Evolutionary conservation across 441 rosid genomes (phyloP).

Genomic region (Breynia disticha): DNA sequence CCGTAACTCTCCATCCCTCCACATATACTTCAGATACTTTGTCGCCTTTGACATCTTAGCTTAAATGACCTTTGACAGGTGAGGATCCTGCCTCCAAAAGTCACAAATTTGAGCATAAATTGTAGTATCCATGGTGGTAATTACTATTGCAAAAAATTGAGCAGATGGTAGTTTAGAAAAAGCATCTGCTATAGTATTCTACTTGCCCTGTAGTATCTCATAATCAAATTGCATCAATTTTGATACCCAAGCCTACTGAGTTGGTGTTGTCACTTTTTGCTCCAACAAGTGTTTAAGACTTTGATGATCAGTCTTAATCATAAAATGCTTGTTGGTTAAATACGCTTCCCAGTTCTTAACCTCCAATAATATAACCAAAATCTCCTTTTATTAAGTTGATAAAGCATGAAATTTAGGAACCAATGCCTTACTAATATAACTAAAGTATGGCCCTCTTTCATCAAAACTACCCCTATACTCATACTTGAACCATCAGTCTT

Average conservation of each 20-base stretch:
- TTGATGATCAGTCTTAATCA: background rate
- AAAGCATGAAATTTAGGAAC: background rate
- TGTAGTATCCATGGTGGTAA: too few species aligned
- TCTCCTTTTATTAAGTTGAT: background rate
- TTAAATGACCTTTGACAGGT: too few species aligned
- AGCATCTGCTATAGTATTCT: background rate
- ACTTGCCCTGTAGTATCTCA: background rate
- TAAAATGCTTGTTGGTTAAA: background rate
- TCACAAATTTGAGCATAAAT: too few species aligned
- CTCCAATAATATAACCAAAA: background rate
- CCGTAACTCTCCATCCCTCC: too few species aligned
- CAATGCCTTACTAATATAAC: background rate
- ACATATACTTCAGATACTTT: too few species aligned
- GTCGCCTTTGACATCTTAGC: too few species aligned
- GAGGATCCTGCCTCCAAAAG: too few species aligned
- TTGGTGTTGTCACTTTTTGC: background rate
- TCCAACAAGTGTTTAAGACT: slow-evolving; percentile 1
- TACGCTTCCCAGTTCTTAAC: background rate
- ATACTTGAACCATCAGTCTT: background rate
- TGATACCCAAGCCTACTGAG: background rate
- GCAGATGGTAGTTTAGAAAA: too few species aligned
- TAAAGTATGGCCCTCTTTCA: background rate
- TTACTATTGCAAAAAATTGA: too few species aligned
- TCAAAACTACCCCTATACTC: background rate
- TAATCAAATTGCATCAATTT: slow-evolving; percentile 8